These are phyloP conservation scores for Dysphania ambrosioides DNA, from an alignment of 148 eudicot genomes.

Conservation along the genomic window DNA sequence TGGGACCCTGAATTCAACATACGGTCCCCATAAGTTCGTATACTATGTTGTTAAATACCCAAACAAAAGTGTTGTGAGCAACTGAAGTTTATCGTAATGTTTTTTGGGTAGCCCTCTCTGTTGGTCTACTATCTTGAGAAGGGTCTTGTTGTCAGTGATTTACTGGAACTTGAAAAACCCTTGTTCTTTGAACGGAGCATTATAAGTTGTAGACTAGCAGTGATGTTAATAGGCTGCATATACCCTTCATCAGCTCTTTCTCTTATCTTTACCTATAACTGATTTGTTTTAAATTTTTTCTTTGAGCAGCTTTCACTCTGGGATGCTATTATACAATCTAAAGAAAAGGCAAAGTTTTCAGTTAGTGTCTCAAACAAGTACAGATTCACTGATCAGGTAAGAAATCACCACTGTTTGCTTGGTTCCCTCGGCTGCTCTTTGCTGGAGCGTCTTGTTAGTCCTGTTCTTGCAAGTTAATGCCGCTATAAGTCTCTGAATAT, in stretches of 20 bases:
- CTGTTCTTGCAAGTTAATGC: neutral
- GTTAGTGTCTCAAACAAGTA: slow-evolving; percentile 80
- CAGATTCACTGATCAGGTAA: slow-evolving; percentile 76
- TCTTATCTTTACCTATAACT: neutral
- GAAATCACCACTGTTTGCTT: neutral
- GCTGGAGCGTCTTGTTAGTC: neutral
- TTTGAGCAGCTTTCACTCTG: slow-evolving; percentile 70
- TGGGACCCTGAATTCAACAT: neutral
- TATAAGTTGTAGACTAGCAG: neutral
- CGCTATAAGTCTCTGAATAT: neutral
- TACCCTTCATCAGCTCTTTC: neutral
- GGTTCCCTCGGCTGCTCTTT: neutral
- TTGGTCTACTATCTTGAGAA: neutral
- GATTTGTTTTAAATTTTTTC: slow-evolving; percentile 1
- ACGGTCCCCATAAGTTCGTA: neutral
- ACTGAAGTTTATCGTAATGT: neutral
- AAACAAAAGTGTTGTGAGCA: neutral
- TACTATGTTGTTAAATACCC: neutral
- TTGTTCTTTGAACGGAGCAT: neutral
- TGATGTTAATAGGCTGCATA: neutral
- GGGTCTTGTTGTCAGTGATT: neutral
- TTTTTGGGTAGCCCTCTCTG: neutral
- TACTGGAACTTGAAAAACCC: neutral
- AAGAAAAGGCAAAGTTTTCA: slow-evolving; percentile 64
- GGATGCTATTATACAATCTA: slow-evolving; percentile 85